These are phyloP conservation scores for Hibiscus tridactylites DNA, from an alignment of 345 rosid species.

Conservation along the genomic window DNA sequence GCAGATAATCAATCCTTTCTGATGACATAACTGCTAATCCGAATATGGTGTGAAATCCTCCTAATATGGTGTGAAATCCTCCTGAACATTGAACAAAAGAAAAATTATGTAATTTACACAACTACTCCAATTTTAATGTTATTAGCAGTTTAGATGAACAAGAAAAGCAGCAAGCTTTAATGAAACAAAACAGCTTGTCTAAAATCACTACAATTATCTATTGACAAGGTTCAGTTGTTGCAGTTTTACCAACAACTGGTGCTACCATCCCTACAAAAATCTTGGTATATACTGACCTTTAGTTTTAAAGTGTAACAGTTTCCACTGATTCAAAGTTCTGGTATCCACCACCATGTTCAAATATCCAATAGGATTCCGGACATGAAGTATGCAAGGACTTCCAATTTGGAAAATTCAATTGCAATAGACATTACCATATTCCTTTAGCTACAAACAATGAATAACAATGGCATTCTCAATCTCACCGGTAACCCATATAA, in stretches of 20 bases:
- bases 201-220: not conserved
- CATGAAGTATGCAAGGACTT: slow-evolving; percentile 18
- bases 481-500: slow-evolving; percentile 5
- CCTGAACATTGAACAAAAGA: too few relatives aligned
- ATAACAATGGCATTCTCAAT: slow-evolving; percentile 3
- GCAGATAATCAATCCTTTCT: too few relatives aligned
- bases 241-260: not conserved
- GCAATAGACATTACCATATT: slow-evolving; percentile 46
- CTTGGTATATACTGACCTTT: not conserved
- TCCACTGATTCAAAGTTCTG: slow-evolving; percentile 7
- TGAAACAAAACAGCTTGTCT: not conserved
- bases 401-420: slow-evolving; percentile 27
- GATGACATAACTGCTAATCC: too few relatives aligned
- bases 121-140: not conserved
- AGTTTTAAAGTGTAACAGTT: not conserved
- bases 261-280: not conserved
- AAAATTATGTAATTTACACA: too few relatives aligned
- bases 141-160: not conserved
- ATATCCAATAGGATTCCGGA: slow-evolving; percentile 10
- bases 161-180: not conserved
- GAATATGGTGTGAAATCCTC: too few relatives aligned
- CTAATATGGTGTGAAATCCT: too few relatives aligned
- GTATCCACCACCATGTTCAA: slow-evolving; percentile 13
- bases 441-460: slow-evolving; percentile 28
- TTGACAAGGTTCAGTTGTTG: not conserved